Evolutionary conservation across 2,329 filamentous ascomycete genomes (phyloP), one percentile per base, ranked within the genome.

Genomic region (Sarocladiaceae sp.): DNA sequence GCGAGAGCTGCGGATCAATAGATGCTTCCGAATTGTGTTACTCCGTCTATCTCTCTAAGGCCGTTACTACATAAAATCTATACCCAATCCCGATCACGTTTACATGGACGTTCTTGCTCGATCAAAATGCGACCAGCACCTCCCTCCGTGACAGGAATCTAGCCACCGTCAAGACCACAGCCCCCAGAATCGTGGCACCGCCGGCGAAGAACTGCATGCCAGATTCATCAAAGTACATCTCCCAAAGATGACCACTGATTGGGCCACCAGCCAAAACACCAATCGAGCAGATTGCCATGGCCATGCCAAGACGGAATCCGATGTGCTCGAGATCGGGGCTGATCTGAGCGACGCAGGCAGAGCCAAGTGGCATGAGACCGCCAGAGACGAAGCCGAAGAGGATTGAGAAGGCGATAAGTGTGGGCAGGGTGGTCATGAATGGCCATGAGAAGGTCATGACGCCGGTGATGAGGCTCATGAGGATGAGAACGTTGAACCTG

Each of bases 401-500:
- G 23, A 64, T n/a, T 3, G 58, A 54, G 50, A 63, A 64, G 12
- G 52, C 53, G 4, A 62, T 26, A 37, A 65, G 58, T 13, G 50
- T 53, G 3, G 49, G 11, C 0, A 59, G 17, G 6, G 52, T 51
- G 1, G 28, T 57, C 56, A 64, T 60, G 52, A 59, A 33, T 52
- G 63, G 52, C 68, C 70, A 66, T 48, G 60, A 54, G 48, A 66
- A 51, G 52, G 67, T 64, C 22, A 67, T 15, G 54, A 62, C 54
- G 60, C 59, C 52, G 3, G 58, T 63, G 1, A 59, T 15, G 7
- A 55, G 26, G 3, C 58, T 53, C 39, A 61, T 57, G 11, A 61
- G 2, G 6, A 58, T 44, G 18, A 68, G 53, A 2, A 74, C 66
- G 44, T 82, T 80, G 50, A 83, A 62, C 7, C 62, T 71, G 4